These are phyloP conservation scores for Russula sp. DNA, from an alignment of 768 basidiomycete species.

Conservation along the genomic window DNA sequence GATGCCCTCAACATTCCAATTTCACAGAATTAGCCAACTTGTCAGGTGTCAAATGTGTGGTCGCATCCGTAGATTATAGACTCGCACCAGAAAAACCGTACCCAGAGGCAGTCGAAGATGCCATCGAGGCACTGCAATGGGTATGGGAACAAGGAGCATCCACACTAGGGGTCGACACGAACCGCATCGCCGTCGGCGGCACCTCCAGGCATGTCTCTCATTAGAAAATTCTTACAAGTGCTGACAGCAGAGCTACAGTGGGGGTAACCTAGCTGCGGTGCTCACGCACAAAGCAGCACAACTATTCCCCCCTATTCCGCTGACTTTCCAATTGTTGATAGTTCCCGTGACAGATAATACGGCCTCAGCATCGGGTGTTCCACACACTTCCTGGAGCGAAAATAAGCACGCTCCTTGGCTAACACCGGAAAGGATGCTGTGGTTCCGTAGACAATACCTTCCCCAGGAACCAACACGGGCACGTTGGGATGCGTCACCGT, in stretches of 20 bases:
- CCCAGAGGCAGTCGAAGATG: constrained; percentile 65
- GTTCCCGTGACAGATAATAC: constrained; percentile 75
- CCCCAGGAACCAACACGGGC: constrained; percentile 52
- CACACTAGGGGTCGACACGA: constrained; percentile 41
- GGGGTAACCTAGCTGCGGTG: constrained; percentile 63
- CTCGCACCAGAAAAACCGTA: constrained; percentile 65
- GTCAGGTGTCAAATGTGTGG: constrained; percentile 52
- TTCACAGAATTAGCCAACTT: background rate
- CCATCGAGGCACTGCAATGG: constrained; percentile 61
- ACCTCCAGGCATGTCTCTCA: constrained; percentile 49
- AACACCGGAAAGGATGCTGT: constrained; percentile 55
- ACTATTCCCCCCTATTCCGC: constrained; percentile 40
- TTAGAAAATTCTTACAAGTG: background rate
- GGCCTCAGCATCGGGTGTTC: constrained; percentile 33
- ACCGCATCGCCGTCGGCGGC: constrained; percentile 62
- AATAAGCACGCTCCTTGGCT: constrained; percentile 56
- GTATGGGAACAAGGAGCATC: constrained; percentile 41
- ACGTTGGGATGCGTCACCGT: constrained; percentile 64
- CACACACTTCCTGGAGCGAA: constrained; percentile 46
- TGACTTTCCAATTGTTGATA: constrained; percentile 56
- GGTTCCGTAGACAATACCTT: constrained; percentile 66
- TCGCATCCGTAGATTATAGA: constrained; percentile 62
- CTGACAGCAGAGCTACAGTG: constrained; percentile 33
- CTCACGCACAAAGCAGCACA: constrained; percentile 55
- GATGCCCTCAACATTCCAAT: background rate